phyloP scores from a whole-genome alignment of 2,329 filamentous ascomycete genomes.

The Pestalotiopsis sp. region DNA sequence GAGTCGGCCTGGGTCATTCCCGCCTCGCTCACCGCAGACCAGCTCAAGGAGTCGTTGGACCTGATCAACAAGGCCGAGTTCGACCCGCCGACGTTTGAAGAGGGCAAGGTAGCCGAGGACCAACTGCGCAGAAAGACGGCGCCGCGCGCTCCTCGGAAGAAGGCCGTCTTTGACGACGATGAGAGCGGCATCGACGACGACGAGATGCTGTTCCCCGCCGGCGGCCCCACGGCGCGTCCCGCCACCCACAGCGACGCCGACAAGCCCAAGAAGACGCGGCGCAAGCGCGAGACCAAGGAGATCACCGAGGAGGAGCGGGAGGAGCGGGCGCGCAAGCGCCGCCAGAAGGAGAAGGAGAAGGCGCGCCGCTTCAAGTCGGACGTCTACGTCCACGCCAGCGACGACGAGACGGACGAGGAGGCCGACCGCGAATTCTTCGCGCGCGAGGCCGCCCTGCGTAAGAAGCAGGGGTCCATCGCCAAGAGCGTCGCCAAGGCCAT shows the following conservation, averaged over 20 bases:
- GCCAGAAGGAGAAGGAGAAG: conserved; percentile 75
- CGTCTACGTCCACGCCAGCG: conserved; percentile 78
- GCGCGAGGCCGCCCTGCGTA: conserved; percentile 68
- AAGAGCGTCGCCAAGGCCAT: conserved; percentile 34
- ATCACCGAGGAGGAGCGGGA: conserved; percentile 66
- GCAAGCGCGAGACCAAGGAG: conserved; percentile 45
- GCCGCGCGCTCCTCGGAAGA: conserved; percentile 51
- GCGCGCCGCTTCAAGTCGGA: conserved; percentile 81
- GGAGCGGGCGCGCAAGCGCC: conserved; percentile 62
- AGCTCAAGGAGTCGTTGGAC: conserved; percentile 70
- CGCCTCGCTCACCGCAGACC: conserved; percentile 61
- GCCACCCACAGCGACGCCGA: conserved; percentile 53
- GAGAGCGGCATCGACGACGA: conserved; percentile 57
- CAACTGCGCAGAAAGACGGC: conserved; percentile 74
- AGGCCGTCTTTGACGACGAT: conserved; percentile 71
- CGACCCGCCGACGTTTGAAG: conserved; percentile 75
- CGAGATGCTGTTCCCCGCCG: conserved; percentile 68
- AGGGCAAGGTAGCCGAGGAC: conserved; percentile 73
- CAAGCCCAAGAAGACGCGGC: conserved; percentile 55
- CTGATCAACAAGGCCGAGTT: conserved; percentile 79
- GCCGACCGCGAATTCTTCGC: conserved; percentile 75
- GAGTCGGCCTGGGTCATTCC: conserved; percentile 82
- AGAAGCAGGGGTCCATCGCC: conserved; percentile 47
- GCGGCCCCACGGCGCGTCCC: conserved; percentile 63
- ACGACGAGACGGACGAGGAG: conserved; percentile 86